Evolutionary conservation across 2,329 filamentous ascomycete species (phyloP).

Genomic region (Fusarium irregulare): DNA sequence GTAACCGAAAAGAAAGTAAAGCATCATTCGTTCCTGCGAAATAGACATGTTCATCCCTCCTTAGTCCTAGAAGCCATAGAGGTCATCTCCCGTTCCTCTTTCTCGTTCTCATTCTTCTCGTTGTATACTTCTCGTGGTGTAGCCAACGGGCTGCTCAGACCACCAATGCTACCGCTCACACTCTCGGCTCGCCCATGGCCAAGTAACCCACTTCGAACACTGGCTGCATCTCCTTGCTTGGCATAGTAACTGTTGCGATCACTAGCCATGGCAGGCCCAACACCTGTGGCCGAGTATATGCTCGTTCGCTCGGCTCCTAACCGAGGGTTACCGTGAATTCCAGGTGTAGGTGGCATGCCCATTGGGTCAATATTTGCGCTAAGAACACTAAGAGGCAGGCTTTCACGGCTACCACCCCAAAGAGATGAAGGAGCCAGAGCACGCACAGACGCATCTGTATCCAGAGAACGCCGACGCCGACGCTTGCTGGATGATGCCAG

Average conservation of each 20-base stretch:
- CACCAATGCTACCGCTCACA: constrained; percentile 78
- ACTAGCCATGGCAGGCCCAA: constrained; percentile 72
- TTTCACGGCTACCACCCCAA: constrained; percentile 85
- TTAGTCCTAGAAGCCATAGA: constrained; percentile 33
- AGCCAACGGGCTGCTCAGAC: constrained; percentile 70
- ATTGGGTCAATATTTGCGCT: constrained; percentile 73
- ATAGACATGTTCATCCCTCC: constrained; percentile 26
- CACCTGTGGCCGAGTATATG: constrained; percentile 82
- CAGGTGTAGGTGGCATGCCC: constrained; percentile 58
- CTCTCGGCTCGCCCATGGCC: constrained; percentile 87
- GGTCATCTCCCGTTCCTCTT: constrained; percentile 39
- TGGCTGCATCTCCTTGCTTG: constrained; percentile 76
- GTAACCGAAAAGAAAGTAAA: constrained; percentile 19
- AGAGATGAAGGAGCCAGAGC: constrained; percentile 85
- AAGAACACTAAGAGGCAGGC: constrained; percentile 80
- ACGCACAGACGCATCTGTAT: constrained; percentile 86
- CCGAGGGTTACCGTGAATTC: constrained; percentile 62
- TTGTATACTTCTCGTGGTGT: constrained; percentile 63
- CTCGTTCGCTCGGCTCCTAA: constrained; percentile 74
- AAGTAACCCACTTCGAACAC: constrained; percentile 79
- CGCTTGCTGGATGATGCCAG: constrained; percentile 85
- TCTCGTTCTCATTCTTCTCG: constrained; percentile 49
- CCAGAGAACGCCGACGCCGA: constrained; percentile 80
- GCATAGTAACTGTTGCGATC: constrained; percentile 88
- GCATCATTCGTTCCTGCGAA: constrained; percentile 37